Base-by-base conservation (phyloP, 106 monocot genomes). In the Cymbidium sinense region DNA sequence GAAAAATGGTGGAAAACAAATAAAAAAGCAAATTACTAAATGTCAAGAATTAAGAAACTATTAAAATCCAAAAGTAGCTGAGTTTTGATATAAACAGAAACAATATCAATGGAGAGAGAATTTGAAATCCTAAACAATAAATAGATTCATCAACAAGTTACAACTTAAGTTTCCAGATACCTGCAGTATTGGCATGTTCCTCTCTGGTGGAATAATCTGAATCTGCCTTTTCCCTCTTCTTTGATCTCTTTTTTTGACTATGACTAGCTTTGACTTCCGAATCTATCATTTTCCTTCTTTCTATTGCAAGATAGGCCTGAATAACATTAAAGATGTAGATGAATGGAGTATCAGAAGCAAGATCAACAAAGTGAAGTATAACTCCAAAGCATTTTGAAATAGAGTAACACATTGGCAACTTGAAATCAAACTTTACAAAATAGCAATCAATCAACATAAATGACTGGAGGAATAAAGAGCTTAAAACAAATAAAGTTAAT, bases 191-290 rank as follows among this genome's bases (percentile, higher is more conserved):
- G 36, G 23, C 73, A 74, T 28, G 25, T 41, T 54, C 28, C 34
- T 41, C 80, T 29, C 20, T 27, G 3, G 18, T 41, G 37, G 35
- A 61, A 80, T 20, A 15, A 74, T 80, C 71, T 18, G 74, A 39
- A 74, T 74, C 62, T 37, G 37, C n/a, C 33, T 35, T 29, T 4
- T 35, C 28, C 58, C 80, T 34, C 43, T 80, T 80, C 80, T 80
- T 80, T 74, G 80, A 74, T 80, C 74, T 80, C 29, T 39, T 80
- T 15, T 74, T 80, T 21, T 74, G 47, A 15, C 18, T 80, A 12
- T 25, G 44, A 74, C 9, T 27, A 27, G 11, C 74, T 28, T 23
- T 74, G 44, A 21, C 43, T 43, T 74, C 43, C 12, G 43, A 74
- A 44, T 44, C 27, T 2, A 44, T 28, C 74, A 74, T 74, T 71